Evolutionary conservation across 2,329 filamentous ascomycete species (phyloP), one percentile per base, ranked within the genome.

Genomic region (Cytospora mali): DNA sequence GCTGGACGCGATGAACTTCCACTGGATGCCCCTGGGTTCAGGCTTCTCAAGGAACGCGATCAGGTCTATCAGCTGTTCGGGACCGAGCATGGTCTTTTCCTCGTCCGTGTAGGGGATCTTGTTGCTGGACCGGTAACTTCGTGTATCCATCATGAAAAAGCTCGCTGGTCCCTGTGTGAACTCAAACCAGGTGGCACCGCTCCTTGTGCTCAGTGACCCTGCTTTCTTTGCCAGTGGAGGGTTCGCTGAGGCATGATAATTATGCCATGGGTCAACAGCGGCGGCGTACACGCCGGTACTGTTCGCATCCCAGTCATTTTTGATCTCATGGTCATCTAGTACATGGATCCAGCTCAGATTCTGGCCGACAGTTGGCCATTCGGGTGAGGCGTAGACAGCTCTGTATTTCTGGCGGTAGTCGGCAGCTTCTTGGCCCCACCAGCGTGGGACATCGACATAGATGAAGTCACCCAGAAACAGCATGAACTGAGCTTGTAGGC

Each of bases 291-390:
- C 84, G 6, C 91, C 91, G 0, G 91, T 93, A 16, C 85, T 89
- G 72, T 94, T 95, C 56, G 46, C 50, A 23, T 89, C 87, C 93
- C 93, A 98, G 76, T 98, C 95, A 69, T 99, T 98, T 6, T 85
- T 85, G 66, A 99, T 97, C 73, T 99, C 95, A 71, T 99, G 95
- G 73, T 99, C 95, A 72, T 99, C 95, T 7, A 97, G 84, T 2
- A 96, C 93, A 71, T 99, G 95, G 51, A 98, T 92, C 95, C 95
- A 99, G 69, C 93, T 96, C n/a, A 98, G 80, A 61, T 92, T 88
- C 68, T 89, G 82, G 0, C 87, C 87, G 13, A 91, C 87, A 0
- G 86, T 79, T 1, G 85, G 81, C 95, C 95, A 99, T 67, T 97
- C 94, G 0, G 94, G 94, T 2, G 93, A 97, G 0, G 92, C 90